Conservation (phyloP, 2,329 filamentous ascomycete species). For the Tolypocladium ophioglossoides region DNA sequence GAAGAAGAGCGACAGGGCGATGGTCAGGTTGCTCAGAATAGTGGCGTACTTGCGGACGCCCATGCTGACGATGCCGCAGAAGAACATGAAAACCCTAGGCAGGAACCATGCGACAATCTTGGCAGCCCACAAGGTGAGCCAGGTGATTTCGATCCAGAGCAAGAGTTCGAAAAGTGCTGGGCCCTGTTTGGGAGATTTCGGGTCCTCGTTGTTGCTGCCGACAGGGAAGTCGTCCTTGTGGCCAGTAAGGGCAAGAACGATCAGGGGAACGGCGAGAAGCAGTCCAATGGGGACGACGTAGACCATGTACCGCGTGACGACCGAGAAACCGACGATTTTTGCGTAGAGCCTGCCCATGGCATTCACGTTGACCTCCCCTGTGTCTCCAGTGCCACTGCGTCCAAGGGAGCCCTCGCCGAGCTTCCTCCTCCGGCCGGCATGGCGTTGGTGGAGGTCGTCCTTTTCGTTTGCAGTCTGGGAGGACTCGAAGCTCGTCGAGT, state of each 20-base stretch:
- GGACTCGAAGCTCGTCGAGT: conserved; percentile 23
- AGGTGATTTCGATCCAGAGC: conserved; percentile 58
- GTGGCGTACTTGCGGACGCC: conserved; percentile 61
- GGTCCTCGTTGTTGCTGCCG: conserved; percentile 15
- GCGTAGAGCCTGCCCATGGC: conserved; percentile 56
- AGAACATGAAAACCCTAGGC: conserved; percentile 55
- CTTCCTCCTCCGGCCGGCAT: conserved; percentile 39
- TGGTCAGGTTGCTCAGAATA: conserved; percentile 52
- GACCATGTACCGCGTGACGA: conserved; percentile 55
- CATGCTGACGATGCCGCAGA: conserved; percentile 57
- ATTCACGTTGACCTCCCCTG: conserved; percentile 47
- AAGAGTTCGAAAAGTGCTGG: conserved; percentile 51
- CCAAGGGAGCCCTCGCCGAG: conserved; percentile 23
- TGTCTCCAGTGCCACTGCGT: conserved; percentile 33
- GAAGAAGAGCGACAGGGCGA: conserved; percentile 58
- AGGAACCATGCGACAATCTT: conserved; percentile 54
- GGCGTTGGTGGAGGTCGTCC: conserved; percentile 22
- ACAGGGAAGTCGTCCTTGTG: conserved; percentile 26
- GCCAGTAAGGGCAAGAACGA: conserved; percentile 39
- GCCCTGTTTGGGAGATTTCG: conserved; percentile 14
- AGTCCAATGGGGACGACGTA: conserved; percentile 56
- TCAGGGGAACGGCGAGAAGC: conserved; percentile 50
- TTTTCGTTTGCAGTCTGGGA: conserved; percentile 33
- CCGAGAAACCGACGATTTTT: conserved; percentile 52
- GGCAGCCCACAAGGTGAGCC: conserved; percentile 56